Evolutionary conservation across 495 filamentous ascomycete species (phyloP), one percentile per base, ranked within the genome.

Genomic region (Neurospora intermedia): DNA sequence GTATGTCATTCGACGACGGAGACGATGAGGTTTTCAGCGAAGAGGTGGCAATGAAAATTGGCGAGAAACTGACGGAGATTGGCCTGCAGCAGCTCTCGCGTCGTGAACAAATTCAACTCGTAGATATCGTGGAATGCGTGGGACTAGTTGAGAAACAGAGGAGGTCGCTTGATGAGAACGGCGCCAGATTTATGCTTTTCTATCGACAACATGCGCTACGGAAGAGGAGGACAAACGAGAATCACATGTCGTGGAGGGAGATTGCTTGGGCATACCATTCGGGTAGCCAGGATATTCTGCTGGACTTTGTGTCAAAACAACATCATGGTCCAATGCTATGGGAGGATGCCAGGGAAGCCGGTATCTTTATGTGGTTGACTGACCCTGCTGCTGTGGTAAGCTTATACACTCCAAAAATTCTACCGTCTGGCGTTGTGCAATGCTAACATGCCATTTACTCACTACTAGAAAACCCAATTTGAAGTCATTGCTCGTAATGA

Each of bases 201-300:
- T 97, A 96, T 83, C 87, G 92, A 18, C 93, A 97, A 74, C 90
- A 96, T 79, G 91, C 89, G 72, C 83, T 98, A 43, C 87, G 90
- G 41, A 91, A 87, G 80, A 85, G 86, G 39, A 87, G 89, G 77
- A 84, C 88, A 9, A 88, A 87, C 75, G 89, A 89, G 78, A 87
- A 89, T 7, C 85, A 88, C 23, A 89, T 98, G 75, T 91, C 92
- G 6, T 99, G 94, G 93, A 86, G 96, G 80, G 95, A 98, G 77
- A 95, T 97, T 73, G 91, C 91, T 69, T 98, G 95, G 94, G 96
- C 95, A 27, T 95, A 91, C 76, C 94, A 98, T 80, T 97, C 93
- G 74, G 87, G 83, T 16, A 97, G 93, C 72, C 96, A 99, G 81
- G 96, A 98, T 79, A 96, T 98, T 54, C 84, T 99, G 9, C 83